phyloP scores from a whole-genome alignment of 768 basidiomycete species.

The Hypsizygus marmoreus region DNA sequence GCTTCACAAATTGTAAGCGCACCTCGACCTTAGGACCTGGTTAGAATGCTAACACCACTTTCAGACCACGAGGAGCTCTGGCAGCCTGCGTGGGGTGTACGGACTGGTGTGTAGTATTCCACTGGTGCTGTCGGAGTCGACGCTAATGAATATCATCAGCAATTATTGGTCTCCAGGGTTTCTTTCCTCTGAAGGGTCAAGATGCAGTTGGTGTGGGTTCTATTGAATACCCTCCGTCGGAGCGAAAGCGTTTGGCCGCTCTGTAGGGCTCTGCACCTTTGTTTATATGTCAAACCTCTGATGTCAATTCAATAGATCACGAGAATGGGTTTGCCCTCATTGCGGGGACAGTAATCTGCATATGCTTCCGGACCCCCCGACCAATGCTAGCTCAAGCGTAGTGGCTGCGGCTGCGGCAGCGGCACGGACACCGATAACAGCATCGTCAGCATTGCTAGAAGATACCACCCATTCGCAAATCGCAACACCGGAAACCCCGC shows the following conservation, averaged over 20 bases:
- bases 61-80: conserved; percentile 93
- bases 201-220: conserved; percentile 87
- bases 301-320: conserved; percentile 53
- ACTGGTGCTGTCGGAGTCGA: neutral
- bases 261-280: conserved; percentile 54
- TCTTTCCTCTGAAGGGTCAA: conserved; percentile 88
- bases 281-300: conserved; percentile 12
- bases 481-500: neutral
- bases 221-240: conserved; percentile 71
- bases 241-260: conserved; percentile 76
- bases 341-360: conserved; percentile 70
- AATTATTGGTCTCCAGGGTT: conserved; percentile 85
- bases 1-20: conserved; percentile 83
- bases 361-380: conserved; percentile 67
- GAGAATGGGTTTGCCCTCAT: conserved; percentile 77
- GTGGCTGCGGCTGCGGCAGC: conserved; percentile 2
- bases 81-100: conserved; percentile 98
- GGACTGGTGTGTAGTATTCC: conserved; percentile 66
- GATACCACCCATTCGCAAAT: neutral
- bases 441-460: neutral
- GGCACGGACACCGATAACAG: conserved; percentile 4
- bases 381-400: neutral
- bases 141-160: conserved; percentile 43
- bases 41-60: neutral
- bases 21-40: conserved; percentile 4